Evolutionary conservation across 768 basidiomycete genomes (phyloP), one percentile per base, ranked within the genome.

Genomic region (Panaeolus cyanescens): DNA sequence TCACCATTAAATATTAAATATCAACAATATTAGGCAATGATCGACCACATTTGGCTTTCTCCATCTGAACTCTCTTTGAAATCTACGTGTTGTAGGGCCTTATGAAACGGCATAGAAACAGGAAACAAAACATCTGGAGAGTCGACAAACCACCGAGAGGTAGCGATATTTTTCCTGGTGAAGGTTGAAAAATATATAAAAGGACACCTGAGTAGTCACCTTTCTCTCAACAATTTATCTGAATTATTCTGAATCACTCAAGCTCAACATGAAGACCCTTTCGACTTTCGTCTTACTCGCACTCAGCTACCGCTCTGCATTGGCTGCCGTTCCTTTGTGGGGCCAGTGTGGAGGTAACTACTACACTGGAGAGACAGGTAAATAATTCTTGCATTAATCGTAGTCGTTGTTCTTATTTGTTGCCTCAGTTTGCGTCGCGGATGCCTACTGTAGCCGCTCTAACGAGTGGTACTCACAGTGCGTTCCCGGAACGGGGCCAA

Each of bases 381-480:
- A 54, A 74, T 70, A 31, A 42, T 53, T 10, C 32, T 2, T 3
- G 5, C 33, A 15, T 20, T 37, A 12, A 28, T 0, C 34, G 12
- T 28, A 19, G 4, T 15, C 31, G 12, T n/a, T 2, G 19, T 28
- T 22, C 34, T 61, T 36, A 61, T 40, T 28, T n/a, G 8, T 54
- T 8, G 7, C 19, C 28, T 25, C 56, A 80, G 80, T 68, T n/a
- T 82, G 80, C 54, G 78, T 67, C 7, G 54, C 74, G 17, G 81
- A 79, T 7, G 68, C 74, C 1, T 65, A 68, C 17, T 83, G 81
- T 62, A 69, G 68, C 5, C 59, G 65, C 3, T 66, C 64, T 19
- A 82, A 80, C 64, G 68, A 72, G 7, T 83, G 72, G 63, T 82
- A 80, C 62, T 81, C 64, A 20, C 81, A 82, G 62, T 84, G 82